Evolutionary conservation across 306 rosid genomes (phyloP).

Genomic region (Prunus kanzakura): DNA sequence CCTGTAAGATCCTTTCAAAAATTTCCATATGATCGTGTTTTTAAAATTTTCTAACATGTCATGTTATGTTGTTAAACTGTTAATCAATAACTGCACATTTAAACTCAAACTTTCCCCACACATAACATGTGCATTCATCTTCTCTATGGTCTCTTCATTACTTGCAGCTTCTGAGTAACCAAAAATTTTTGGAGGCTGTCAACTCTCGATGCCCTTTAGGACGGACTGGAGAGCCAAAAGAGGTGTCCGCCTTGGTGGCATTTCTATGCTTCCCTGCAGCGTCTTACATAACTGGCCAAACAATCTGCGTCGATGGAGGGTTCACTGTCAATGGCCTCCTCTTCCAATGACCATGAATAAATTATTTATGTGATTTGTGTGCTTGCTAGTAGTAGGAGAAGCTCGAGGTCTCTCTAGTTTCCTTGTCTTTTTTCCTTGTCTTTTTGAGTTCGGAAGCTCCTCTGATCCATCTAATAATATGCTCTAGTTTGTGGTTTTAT

Average conservation of each 20-base stretch:
- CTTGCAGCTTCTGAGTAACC: conserved; percentile 15
- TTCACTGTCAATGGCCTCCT: conserved; percentile 19
- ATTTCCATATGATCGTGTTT: too few relatives aligned
- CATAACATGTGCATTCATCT: neutral
- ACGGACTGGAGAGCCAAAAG: conserved; percentile 36
- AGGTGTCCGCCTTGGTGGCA: conserved; percentile 45
- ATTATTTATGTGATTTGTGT: too few relatives aligned
- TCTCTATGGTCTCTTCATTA: neutral
- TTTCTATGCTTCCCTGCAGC: conserved; percentile 46
- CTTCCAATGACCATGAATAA: neutral
- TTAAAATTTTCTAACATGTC: neutral
- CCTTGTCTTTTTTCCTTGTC: too few relatives aligned
- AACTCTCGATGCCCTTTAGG: conserved; percentile 30
- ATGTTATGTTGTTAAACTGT: too few relatives aligned
- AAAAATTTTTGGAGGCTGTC: neutral
- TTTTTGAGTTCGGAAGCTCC: too few relatives aligned
- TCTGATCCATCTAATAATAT: too few relatives aligned
- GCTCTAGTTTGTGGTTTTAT: too few relatives aligned
- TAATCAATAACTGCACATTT: too few relatives aligned
- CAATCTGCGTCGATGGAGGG: conserved; percentile 32
- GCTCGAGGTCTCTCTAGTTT: too few relatives aligned
- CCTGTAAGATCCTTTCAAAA: conserved; percentile 1
- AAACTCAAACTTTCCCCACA: too few relatives aligned
- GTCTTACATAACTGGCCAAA: conserved; percentile 37
- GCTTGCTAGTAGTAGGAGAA: too few relatives aligned